These are phyloP conservation scores for Nemania sp. DNA, from an alignment of 2,329 filamentous ascomycete species.

Conservation along the genomic window DNA sequence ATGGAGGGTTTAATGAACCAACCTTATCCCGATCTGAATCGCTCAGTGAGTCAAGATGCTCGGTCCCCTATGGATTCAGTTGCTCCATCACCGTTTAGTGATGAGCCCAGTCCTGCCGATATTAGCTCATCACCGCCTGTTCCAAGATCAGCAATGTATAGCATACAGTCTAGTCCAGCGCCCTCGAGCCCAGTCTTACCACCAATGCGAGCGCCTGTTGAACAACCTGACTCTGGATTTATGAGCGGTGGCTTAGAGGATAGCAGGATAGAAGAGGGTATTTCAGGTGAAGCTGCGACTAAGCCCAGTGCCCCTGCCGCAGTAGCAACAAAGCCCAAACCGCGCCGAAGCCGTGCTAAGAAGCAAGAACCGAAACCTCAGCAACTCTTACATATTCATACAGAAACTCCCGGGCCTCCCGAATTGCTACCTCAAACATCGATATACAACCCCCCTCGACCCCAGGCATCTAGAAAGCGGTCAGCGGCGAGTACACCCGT, in stretches of 20 bases:
- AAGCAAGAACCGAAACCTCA: slow-evolving; percentile 36
- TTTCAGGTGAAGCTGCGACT: slow-evolving; percentile 51
- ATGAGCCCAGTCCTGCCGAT: slow-evolving; percentile 73
- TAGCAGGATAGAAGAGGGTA: slow-evolving; percentile 62
- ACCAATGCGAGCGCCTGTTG: slow-evolving; percentile 63
- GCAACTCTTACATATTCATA: slow-evolving; percentile 45
- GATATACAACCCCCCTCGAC: slow-evolving; percentile 46
- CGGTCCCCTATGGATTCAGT: slow-evolving; percentile 59
- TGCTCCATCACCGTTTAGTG: slow-evolving; percentile 55
- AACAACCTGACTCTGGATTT: slow-evolving; percentile 76
- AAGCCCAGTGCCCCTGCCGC: slow-evolving; percentile 39
- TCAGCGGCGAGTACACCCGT: slow-evolving; percentile 25
- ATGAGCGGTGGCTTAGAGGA: slow-evolving; percentile 80
- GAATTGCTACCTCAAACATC: slow-evolving; percentile 50
- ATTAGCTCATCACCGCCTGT: slow-evolving; percentile 91
- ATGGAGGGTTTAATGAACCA: slow-evolving; percentile 43
- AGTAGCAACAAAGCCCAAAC: slow-evolving; percentile 40
- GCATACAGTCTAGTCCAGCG: slow-evolving; percentile 61
- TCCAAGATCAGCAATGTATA: slow-evolving; percentile 62
- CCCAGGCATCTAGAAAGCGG: slow-evolving; percentile 29
- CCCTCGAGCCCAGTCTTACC: slow-evolving; percentile 81
- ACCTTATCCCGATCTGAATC: slow-evolving; percentile 41
- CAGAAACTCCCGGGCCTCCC: slow-evolving; percentile 50
- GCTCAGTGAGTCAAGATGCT: slow-evolving; percentile 53
- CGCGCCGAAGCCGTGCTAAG: slow-evolving; percentile 39